phyloP scores from a whole-genome alignment of 2,329 filamentous ascomycete genomes.

The Remersonia thermophila region DNA sequence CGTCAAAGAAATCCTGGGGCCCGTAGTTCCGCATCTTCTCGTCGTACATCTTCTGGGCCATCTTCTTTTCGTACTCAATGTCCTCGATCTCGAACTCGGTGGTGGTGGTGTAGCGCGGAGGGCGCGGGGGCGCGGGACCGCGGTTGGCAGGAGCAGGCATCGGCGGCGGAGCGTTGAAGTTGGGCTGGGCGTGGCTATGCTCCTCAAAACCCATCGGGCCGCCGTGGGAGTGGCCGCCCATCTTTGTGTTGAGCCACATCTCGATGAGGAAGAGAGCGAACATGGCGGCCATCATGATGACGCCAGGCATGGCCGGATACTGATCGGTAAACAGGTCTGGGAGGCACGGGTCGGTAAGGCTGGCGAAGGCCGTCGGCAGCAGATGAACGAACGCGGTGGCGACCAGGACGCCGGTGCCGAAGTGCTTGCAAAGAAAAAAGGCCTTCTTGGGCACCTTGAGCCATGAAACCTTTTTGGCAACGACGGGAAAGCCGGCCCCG shows the following conservation, averaged over 20 bases:
- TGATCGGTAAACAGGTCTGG: constrained; percentile 46
- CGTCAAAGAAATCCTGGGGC: constrained; percentile 10
- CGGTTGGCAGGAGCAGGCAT: no score
- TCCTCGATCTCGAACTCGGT: constrained; percentile 25
- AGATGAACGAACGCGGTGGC: constrained; percentile 64
- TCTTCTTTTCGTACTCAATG: constrained; percentile 28
- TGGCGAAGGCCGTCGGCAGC: constrained; percentile 47
- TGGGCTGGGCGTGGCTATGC: background rate
- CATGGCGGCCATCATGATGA: constrained; percentile 52
- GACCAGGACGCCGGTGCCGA: constrained; percentile 59
- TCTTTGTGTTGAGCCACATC: constrained; percentile 48
- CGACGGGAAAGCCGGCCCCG: constrained; percentile 39
- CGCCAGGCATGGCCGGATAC: constrained; percentile 49
- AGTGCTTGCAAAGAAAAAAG: constrained; percentile 53
- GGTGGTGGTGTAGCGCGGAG: constrained; percentile 19
- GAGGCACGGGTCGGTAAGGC: constrained; percentile 40
- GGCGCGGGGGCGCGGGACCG: constrained; percentile 18
- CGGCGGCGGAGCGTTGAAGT: background rate
- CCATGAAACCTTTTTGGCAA: constrained; percentile 43
- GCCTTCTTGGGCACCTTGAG: constrained; percentile 43
- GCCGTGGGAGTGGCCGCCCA: constrained; percentile 41
- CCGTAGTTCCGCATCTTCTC: constrained; percentile 19
- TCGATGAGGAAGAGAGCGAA: constrained; percentile 51
- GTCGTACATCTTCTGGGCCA: constrained; percentile 29
- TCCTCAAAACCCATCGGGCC: constrained; percentile 36